phyloP scores from a whole-genome alignment of 805 yeast genomes.

The Soucietia sequanensis region DNA sequence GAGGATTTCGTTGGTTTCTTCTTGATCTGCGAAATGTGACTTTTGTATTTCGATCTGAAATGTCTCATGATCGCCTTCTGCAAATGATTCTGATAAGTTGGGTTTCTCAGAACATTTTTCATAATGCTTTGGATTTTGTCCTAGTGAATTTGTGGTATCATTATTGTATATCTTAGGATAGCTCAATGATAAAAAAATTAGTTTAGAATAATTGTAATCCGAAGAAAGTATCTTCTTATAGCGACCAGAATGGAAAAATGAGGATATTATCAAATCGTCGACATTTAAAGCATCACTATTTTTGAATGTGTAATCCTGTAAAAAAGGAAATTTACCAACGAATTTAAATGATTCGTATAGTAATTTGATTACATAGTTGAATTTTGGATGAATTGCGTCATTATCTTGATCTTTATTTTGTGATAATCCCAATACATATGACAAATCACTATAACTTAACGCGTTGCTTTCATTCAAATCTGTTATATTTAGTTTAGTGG shows the following conservation, averaged over 20 bases:
- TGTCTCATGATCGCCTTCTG: conserved; percentile 6
- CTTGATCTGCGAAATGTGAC: conserved; percentile 6
- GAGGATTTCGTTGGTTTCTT: conserved; percentile 10
- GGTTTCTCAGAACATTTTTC: conserved; percentile 6
- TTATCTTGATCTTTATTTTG: conserved; percentile 8
- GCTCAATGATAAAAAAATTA: conserved; percentile 50
- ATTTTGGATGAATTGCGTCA: conserved; percentile 1
- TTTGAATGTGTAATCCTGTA: conserved; percentile 26
- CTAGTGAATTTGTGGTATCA: not conserved
- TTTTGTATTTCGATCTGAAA: conserved; percentile 19
- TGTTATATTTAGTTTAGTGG: conserved; percentile 13
- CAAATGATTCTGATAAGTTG: conserved; percentile 4
- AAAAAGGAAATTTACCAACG: conserved; percentile 51
- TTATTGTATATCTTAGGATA: conserved; percentile 1
- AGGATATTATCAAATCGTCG: conserved; percentile 22
- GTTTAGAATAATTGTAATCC: conserved; percentile 38
- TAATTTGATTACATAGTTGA: conserved; percentile 14
- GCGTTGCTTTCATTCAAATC: conserved; percentile 11
- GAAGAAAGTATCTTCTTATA: conserved; percentile 32
- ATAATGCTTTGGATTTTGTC: conserved; percentile 2
- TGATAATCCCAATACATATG: conserved; percentile 18
- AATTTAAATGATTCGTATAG: conserved; percentile 41
- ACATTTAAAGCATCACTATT: conserved; percentile 43
- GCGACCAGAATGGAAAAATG: conserved; percentile 43
- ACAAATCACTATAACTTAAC: conserved; percentile 18